Evolutionary conservation across 345 rosid genomes (phyloP).

Genomic region (Hibiscus tridactylites): DNA sequence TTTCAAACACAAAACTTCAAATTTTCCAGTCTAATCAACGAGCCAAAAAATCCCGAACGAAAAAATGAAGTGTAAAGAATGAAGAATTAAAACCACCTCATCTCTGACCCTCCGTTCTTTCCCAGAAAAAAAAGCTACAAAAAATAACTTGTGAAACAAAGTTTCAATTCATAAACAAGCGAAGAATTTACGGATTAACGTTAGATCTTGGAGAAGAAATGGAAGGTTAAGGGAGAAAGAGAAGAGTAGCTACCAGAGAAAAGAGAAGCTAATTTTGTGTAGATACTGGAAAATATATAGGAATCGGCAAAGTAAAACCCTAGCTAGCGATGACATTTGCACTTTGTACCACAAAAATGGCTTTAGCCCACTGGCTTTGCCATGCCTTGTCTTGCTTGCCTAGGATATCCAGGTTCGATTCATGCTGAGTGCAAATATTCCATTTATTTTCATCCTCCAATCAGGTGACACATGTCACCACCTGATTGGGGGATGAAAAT

Average conservation of each 20-base stretch:
- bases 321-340: background rate
- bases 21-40: background rate
- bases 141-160: conserved; percentile 5
- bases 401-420: too few relatives aligned
- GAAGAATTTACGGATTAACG: background rate
- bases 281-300: background rate
- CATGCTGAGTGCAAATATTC: too few relatives aligned
- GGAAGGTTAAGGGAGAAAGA: background rate
- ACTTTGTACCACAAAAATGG: too few relatives aligned
- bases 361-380: too few relatives aligned
- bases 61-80: background rate
- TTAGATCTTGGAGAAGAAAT: background rate
- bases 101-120: background rate
- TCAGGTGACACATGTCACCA: too few relatives aligned
- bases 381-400: too few relatives aligned
- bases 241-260: background rate
- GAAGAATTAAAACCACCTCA: conserved; percentile 20
- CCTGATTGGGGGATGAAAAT: too few relatives aligned
- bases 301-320: background rate
- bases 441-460: too few relatives aligned
- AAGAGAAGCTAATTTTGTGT: background rate
- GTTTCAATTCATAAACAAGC: background rate
- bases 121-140: background rate
- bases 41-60: background rate
- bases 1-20: background rate